Evolutionary conservation across 1,284 basidiomycete genomes (phyloP).

Genomic region (Leccinum solheimii): DNA sequence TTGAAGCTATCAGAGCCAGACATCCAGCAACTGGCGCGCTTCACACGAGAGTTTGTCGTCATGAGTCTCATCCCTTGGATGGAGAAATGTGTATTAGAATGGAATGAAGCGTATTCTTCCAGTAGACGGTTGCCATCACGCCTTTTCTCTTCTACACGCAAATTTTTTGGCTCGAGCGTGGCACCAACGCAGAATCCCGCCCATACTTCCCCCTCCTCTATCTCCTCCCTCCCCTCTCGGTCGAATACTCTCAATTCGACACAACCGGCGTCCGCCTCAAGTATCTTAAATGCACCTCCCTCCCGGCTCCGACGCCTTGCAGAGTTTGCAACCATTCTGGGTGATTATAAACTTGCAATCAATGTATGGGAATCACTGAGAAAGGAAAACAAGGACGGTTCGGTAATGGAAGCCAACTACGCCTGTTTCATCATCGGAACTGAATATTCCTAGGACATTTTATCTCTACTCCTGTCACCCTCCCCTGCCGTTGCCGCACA

Average conservation of each 20-base stretch:
- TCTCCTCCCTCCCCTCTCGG: constrained; percentile 47
- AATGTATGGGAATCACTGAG: constrained; percentile 84
- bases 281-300: constrained; percentile 40
- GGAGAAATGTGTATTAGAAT: constrained; percentile 91
- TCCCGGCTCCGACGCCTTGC: constrained; percentile 85
- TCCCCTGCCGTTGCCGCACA: constrained; percentile 60
- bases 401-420: constrained; percentile 43
- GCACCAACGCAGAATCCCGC: constrained; percentile 48
- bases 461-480: constrained; percentile 68
- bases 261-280: constrained; percentile 36
- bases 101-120: constrained; percentile 91
- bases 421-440: constrained; percentile 4
- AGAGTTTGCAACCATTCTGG: constrained; percentile 92
- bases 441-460: constrained; percentile 56
- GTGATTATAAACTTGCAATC: constrained; percentile 86
- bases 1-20: constrained; percentile 72
- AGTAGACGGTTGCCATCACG: constrained; percentile 81
- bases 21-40: constrained; percentile 76
- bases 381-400: constrained; percentile 78
- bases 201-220: constrained; percentile 43
- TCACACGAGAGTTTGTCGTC: constrained; percentile 87
- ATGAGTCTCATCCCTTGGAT: constrained; percentile 96
- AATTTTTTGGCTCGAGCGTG: constrained; percentile 76
- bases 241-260: constrained; percentile 39
- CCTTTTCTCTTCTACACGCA: constrained; percentile 85